These are phyloP conservation scores for Fusarium nanum DNA, from an alignment of 2,329 filamentous ascomycete genomes.

Conservation along the genomic window DNA sequence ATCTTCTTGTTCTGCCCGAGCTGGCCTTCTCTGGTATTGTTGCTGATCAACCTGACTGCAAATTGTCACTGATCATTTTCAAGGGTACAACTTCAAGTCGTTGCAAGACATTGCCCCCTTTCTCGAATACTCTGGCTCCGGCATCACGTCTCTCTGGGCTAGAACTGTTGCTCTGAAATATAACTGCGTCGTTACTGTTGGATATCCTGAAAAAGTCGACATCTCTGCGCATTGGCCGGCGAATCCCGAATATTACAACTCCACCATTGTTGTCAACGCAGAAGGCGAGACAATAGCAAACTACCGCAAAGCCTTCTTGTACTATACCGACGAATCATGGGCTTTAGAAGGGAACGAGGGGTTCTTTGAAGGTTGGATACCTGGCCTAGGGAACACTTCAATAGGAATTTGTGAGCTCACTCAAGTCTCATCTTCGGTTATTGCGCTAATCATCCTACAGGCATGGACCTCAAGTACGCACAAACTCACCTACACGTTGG, in stretches of 20 bases:
- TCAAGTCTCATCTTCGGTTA: no score
- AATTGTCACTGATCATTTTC: neutral
- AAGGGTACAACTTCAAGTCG: constrained; percentile 83
- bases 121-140: constrained; percentile 73
- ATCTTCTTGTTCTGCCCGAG: constrained; percentile 80
- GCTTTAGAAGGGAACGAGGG: constrained; percentile 65
- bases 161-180: constrained; percentile 72
- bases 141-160: constrained; percentile 79
- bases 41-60: constrained; percentile 50
- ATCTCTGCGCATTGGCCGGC: constrained; percentile 62
- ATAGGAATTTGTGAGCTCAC: constrained; percentile 67
- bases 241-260: constrained; percentile 66
- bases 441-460: neutral
- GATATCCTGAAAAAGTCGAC: constrained; percentile 79
- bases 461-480: constrained; percentile 70
- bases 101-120: constrained; percentile 74
- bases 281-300: constrained; percentile 71
- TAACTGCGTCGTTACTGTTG: constrained; percentile 74
- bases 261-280: constrained; percentile 63
- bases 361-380: constrained; percentile 60
- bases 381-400: constrained; percentile 62
- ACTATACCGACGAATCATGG: constrained; percentile 71
- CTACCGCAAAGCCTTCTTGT: constrained; percentile 71
- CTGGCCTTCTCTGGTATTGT: constrained; percentile 75
- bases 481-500: neutral